Conservation (phyloP, 805 yeast species). For the Starmerella vaccinii region DNA sequence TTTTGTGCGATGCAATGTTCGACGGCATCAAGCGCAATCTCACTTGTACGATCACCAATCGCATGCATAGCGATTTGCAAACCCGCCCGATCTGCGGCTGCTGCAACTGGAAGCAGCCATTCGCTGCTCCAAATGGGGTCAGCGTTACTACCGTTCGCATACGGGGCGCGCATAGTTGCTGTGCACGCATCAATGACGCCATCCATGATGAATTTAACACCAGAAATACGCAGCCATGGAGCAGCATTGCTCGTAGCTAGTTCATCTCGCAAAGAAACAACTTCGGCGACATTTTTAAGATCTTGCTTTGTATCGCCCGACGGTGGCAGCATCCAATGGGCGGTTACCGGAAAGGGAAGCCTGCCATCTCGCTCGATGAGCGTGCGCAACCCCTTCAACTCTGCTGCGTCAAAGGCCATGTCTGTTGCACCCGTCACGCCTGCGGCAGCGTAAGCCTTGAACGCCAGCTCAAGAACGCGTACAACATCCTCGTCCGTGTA, state of each 20-base stretch:
- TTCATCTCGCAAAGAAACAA: background rate
- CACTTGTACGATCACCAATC: background rate
- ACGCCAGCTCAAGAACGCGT: background rate
- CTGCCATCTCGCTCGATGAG: background rate
- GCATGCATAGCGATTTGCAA: slow-evolving; percentile 1
- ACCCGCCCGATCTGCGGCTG: background rate
- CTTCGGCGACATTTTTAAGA: background rate
- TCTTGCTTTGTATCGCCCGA: background rate
- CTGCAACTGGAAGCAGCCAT: background rate
- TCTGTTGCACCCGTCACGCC: slow-evolving; percentile 2
- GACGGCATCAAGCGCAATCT: slow-evolving; percentile 1
- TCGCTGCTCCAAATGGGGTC: background rate
- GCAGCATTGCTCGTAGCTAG: background rate
- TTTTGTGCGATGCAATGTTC: background rate
- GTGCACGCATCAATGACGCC: slow-evolving; percentile 2
- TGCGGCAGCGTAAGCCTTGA: background rate
- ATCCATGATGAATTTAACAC: slow-evolving; percentile 1
- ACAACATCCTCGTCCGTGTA: background rate
- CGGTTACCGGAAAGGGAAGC: background rate
- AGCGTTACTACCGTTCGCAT: background rate
- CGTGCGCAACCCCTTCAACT: background rate
- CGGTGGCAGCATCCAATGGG: background rate
- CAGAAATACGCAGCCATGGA: slow-evolving; percentile 1
- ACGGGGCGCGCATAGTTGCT: background rate
- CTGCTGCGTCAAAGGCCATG: background rate